These are phyloP conservation scores for Penicillium fimorum DNA, from an alignment of 495 filamentous ascomycete species.

Conservation along the genomic window DNA sequence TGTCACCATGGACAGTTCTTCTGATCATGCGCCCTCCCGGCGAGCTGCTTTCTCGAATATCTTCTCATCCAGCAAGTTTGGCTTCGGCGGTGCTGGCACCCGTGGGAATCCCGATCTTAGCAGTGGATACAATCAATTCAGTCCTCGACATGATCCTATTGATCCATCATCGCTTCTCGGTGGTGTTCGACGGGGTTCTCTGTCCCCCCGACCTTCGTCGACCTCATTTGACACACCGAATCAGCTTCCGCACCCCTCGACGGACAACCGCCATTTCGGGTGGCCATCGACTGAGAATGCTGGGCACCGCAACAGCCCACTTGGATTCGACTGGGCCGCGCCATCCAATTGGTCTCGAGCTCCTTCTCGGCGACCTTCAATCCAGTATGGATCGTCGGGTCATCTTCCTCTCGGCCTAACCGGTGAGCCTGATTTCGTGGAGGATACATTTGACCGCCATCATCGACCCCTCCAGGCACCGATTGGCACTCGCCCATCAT, in stretches of 20 bases:
- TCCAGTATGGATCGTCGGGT: constrained; percentile 55
- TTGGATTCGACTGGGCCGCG: constrained; percentile 58
- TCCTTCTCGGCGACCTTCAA: constrained; percentile 55
- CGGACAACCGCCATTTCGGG: constrained; percentile 68
- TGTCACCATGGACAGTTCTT: constrained; percentile 44
- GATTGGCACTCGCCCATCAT: constrained; percentile 54
- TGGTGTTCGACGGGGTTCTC: constrained; percentile 56
- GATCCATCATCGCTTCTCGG: constrained; percentile 55
- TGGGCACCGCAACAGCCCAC: constrained; percentile 51
- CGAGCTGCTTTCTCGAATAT: constrained; percentile 46
- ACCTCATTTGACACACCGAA: constrained; percentile 70
- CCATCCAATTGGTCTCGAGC: constrained; percentile 55
- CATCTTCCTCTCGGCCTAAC: constrained; percentile 51
- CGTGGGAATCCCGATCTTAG: constrained; percentile 45
- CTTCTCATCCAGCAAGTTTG: constrained; percentile 45
- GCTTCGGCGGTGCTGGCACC: constrained; percentile 40
- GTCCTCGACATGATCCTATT: constrained; percentile 56
- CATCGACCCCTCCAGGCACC: constrained; percentile 51
- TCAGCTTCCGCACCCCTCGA: constrained; percentile 71
- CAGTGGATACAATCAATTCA: constrained; percentile 61
- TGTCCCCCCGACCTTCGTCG: constrained; percentile 74
- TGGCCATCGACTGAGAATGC: constrained; percentile 57
- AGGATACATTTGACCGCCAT: constrained; percentile 44
- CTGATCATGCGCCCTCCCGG: constrained; percentile 45
- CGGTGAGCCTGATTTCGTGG: constrained; percentile 48